Percentiles rank a stretch among this genome's conserved stretches.
Conservation (phyloP, 495 filamentous ascomycete genomes). For the Lepidopterella palustris region DNA sequence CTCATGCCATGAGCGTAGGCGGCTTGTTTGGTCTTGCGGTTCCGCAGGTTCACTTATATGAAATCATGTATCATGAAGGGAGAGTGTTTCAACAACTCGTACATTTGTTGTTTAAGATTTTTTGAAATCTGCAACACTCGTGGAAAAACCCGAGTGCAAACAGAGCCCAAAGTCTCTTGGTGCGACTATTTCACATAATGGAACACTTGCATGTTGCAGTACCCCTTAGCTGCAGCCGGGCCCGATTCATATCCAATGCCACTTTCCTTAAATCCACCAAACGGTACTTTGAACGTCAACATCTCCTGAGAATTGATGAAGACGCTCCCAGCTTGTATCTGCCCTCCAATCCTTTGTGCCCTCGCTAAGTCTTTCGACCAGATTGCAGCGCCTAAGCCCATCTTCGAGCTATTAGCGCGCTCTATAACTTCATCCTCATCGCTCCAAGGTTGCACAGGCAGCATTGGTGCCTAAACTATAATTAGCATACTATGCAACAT, state of each 20-base stretch:
- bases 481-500: too few relatives aligned
- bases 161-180: too few relatives aligned
- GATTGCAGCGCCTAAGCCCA: not conserved
- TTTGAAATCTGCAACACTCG: too few relatives aligned
- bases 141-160: too few relatives aligned
- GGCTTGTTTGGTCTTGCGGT: too few relatives aligned
- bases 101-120: too few relatives aligned
- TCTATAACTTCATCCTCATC: slow-evolving; percentile 48
- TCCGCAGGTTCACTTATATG: too few relatives aligned
- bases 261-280: not conserved
- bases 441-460: slow-evolving; percentile 43
- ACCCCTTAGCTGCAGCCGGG: not conserved
- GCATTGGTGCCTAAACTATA: slow-evolving; percentile 41
- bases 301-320: not conserved
- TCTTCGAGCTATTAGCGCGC: slow-evolving; percentile 42
- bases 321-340: not conserved
- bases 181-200: too few relatives aligned
- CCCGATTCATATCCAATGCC: not conserved
- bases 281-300: not conserved
- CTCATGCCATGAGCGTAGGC: too few relatives aligned
- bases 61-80: too few relatives aligned
- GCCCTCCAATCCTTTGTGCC: not conserved
- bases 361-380: not conserved
- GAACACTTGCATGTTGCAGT: not conserved
- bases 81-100: too few relatives aligned